Evolutionary conservation across 164 flowering plant species (phyloP), one percentile per base, ranked within the genome.

Genomic region (Vitis amurensis): DNA sequence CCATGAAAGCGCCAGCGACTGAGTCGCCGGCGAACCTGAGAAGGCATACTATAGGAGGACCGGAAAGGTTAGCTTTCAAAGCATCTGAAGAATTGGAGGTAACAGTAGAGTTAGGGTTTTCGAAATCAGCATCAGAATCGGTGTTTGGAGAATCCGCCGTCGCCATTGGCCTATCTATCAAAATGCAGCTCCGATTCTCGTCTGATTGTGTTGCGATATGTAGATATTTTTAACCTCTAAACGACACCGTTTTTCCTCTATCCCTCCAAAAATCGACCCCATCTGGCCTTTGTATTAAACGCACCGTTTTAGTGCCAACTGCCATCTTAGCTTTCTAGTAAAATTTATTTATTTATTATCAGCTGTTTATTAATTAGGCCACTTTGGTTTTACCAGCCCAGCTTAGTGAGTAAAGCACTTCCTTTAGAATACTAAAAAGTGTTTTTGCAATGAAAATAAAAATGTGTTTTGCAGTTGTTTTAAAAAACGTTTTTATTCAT

Each of bases 1-100:
- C 99, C 92, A 91, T 88, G 70, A 88, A 44, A 63, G 92, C 97
- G 37, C 99, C 97, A 31, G 81, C 88, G 8, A 86, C 88, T 29
- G 97, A 63, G 67, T 96, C 97, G n/a, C 85, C 86, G 64, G 92
- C 92, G 74, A 81, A 89, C 56, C 87, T 78, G 16, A 80, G 11
- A 56, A 93, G 78, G 78, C 99, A 95, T 47, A 95, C 85, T 7
- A 82, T 68, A 3, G 92, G 86, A 29, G 87, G 47, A 15, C 66
- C 64, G 52, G 82, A 27, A 3, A 56, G 75, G 48, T 63, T 48
- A 37, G 73, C 47, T 10, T 69, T 53, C 3, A 73, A 11, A 0
- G 82, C 68, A 44, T 75, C 69, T 0, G 78, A 56, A 48, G 79
- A 27, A 68, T 56, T 61, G 16, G 79, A 50, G 55, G 50, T 76